Conservation (phyloP, 2,329 filamentous ascomycete species). For the Epichloe festucae region DNA sequence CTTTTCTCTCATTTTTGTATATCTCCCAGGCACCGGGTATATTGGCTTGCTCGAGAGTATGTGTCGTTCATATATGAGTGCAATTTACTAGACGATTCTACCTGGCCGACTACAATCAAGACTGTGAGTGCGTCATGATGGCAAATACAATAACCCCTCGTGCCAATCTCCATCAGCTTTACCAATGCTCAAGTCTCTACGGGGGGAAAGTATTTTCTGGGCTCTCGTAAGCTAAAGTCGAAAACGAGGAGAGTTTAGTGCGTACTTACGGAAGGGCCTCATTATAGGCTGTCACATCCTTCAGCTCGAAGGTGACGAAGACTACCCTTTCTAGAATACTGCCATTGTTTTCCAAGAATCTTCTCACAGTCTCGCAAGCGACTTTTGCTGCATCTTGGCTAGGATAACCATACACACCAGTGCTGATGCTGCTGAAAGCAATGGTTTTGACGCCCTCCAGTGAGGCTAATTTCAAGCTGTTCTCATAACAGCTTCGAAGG, state of each 20-base stretch:
- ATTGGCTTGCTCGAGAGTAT: background rate
- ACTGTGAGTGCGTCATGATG: background rate
- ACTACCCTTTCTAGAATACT: constrained; percentile 55
- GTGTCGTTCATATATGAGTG: background rate
- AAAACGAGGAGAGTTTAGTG: background rate
- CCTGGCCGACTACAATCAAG: background rate
- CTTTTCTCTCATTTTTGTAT: background rate
- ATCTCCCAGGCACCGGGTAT: background rate
- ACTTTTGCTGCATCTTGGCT: constrained; percentile 57
- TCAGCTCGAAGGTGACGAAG: constrained; percentile 72
- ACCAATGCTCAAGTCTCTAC: background rate
- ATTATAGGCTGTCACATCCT: constrained; percentile 66
- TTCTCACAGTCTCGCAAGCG: constrained; percentile 47
- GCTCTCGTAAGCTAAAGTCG: background rate
- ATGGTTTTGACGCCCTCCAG: constrained; percentile 53
- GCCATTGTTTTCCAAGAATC: constrained; percentile 36
- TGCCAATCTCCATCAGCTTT: background rate
- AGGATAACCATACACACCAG: constrained; percentile 83
- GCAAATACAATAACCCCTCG: background rate
- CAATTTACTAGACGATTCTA: background rate
- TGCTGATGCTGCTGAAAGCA: constrained; percentile 77
- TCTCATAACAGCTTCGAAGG: constrained; percentile 52
- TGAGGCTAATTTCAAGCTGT: constrained; percentile 59
- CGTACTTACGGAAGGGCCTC: constrained; percentile 51
- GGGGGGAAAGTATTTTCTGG: constrained; percentile 17